Conservation (phyloP, 1,284 basidiomycete species). For the Leccinum solheimii region DNA sequence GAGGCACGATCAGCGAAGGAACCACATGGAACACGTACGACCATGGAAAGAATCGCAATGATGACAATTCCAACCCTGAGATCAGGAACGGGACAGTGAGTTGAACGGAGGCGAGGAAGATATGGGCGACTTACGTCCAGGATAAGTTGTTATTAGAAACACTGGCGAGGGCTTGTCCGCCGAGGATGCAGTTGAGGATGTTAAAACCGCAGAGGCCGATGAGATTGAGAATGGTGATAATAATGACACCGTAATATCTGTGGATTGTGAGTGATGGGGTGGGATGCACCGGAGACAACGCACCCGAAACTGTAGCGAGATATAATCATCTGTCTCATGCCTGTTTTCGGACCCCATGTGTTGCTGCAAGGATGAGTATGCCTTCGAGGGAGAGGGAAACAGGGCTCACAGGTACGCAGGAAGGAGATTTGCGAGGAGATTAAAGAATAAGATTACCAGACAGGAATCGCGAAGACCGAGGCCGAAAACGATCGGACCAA, state of each 20-base stretch:
- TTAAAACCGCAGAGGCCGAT: constrained; percentile 70
- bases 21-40: constrained; percentile 46
- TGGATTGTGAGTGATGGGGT: not conserved
- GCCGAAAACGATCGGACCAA: constrained; percentile 68
- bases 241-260: constrained; percentile 67
- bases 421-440: constrained; percentile 52
- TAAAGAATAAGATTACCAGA: constrained; percentile 77
- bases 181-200: constrained; percentile 77
- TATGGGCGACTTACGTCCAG: constrained; percentile 56
- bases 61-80: constrained; percentile 86
- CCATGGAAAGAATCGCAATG: constrained; percentile 73
- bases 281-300: constrained; percentile 21
- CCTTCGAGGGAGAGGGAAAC: not conserved
- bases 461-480: constrained; percentile 72
- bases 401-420: constrained; percentile 60
- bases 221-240: constrained; percentile 67
- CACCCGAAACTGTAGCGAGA: constrained; percentile 80
- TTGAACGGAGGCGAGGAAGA: constrained; percentile 8
- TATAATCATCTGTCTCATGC: constrained; percentile 86
- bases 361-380: constrained; percentile 44
- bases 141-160: constrained; percentile 63
- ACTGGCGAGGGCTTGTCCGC: constrained; percentile 75
- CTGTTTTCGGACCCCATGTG: constrained; percentile 84
- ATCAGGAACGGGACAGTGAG: constrained; percentile 7
- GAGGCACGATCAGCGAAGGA: constrained; percentile 1